Evolutionary conservation across 192 early-diverging fungal species (phyloP), one percentile per base, ranked within the genome.

Genomic region (Gorgonomyces haynaldii): DNA sequence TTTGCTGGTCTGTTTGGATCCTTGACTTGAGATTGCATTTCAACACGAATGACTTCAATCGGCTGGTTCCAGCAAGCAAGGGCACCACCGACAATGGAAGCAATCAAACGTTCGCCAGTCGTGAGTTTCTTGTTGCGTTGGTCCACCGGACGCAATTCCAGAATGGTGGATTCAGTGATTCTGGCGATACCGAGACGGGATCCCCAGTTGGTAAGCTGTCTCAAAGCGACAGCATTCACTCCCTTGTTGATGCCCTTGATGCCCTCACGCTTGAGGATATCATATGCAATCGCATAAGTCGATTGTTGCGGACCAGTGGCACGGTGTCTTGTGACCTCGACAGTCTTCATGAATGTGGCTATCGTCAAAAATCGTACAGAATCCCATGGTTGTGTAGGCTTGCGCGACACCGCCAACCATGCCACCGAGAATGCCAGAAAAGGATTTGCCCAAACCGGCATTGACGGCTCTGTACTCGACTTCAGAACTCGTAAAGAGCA

Each of bases 181-280:
- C 74, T 62, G 0, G 66, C 41, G 25, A 76, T 36, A 20, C 69
- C 93, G 37, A 98, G 82, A 28, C 94, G 82, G 24, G 87, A 90
- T n/a, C 89, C 95, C 95, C 95, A 98, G 74, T 98, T 98, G 37
- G 95, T 98, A 61, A 85, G 85, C 61, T 98, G 95, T 37, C 95
- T 79, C 34, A 98, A 43, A 0, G 95, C 45, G 10, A 98, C 95
- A n/a, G 95, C 95, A 35, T 89, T 91, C 1, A 98, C 95, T 17
- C 95, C 95, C 72, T 96, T 96, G 72, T 98, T 98, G 57, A 98
- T 85, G 16, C 95, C 95, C 22, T 75, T 70, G 62, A 98, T 88
- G 35, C 95, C 95, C 69, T 98, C 95, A 16, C 68, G 69, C 56
- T 79, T 75, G 61, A 87, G 94, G 45, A 98, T 93, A 37, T 98